These are phyloP conservation scores for Chalciporus chontae DNA, from an alignment of 768 basidiomycete species.

Conservation along the genomic window DNA sequence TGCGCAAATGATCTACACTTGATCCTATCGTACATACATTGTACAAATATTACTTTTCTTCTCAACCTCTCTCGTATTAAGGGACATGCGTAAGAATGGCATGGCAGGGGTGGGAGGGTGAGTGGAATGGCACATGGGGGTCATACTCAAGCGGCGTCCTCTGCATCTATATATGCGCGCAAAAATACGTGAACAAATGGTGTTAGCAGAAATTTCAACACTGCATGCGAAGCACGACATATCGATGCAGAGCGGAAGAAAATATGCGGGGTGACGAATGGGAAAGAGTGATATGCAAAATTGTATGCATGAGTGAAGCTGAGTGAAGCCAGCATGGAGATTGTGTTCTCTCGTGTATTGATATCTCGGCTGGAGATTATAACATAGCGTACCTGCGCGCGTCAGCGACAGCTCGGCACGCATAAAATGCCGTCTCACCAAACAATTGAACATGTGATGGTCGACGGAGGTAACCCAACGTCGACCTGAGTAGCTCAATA, in stretches of 20 bases:
- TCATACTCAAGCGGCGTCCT: constrained; percentile 17
- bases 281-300: constrained; percentile 3
- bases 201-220: not conserved
- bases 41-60: constrained; percentile 20
- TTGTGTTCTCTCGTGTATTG: constrained; percentile 15
- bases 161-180: constrained; percentile 17
- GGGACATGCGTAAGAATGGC: constrained; percentile 17
- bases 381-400: constrained; percentile 12
- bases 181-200: constrained; percentile 3
- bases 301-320: constrained; percentile 20
- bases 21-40: constrained; percentile 24
- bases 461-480: not conserved
- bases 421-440: constrained; percentile 12
- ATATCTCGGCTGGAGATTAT: constrained; percentile 15
- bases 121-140: constrained; percentile 16
- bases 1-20: constrained; percentile 18
- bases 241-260: constrained; percentile 6
- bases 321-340: constrained; percentile 17
- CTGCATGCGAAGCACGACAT: constrained; percentile 7
- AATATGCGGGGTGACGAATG: constrained; percentile 11
- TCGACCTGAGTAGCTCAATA: constrained; percentile 25
- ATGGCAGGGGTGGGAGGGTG: constrained; percentile 18
- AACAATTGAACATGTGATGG: constrained; percentile 7
- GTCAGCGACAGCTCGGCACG: not conserved
- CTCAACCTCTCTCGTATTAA: constrained; percentile 13